phyloP scores from a whole-genome alignment of 805 yeast genomes.

The Vanderwaltozyma verrucispora region DNA sequence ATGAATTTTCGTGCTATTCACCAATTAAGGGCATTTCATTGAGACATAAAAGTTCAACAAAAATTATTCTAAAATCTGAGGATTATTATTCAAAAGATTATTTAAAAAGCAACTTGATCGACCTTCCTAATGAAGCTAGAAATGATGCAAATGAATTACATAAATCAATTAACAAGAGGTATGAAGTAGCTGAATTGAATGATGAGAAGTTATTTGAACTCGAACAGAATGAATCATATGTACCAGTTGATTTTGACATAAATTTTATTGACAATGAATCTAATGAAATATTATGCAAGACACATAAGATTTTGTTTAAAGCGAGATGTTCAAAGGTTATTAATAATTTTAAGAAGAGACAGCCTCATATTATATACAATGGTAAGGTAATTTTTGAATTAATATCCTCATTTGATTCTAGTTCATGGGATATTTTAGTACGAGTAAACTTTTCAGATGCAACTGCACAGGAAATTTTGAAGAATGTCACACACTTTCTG shows the following conservation, averaged over 20 bases:
- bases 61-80: too few relatives aligned
- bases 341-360: conserved; percentile 2
- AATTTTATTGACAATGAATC: conserved; percentile 7
- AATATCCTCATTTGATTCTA: not conserved
- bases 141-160: not conserved
- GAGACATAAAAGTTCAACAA: too few relatives aligned
- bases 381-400: conserved; percentile 3
- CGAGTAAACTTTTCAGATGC: not conserved
- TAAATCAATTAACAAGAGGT: too few relatives aligned
- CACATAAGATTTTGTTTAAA: conserved; percentile 17
- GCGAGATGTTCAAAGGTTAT: conserved; percentile 10
- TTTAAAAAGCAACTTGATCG: not conserved
- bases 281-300: conserved; percentile 6
- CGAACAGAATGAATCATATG: not conserved
- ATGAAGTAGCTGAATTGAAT: not conserved
- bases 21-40: conserved; percentile 29
- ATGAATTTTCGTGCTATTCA: conserved; percentile 47
- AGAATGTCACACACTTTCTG: conserved; percentile 12
- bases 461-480: conserved; percentile 1
- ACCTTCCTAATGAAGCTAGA: not conserved
- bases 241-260: conserved; percentile 9
- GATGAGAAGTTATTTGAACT: not conserved
- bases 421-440: conserved; percentile 5
- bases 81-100: too few relatives aligned
- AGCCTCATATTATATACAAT: conserved; percentile 3